Percentiles rank a stretch among this genome's conserved stretches.
phyloP scores from a whole-genome alignment of 2,329 filamentous ascomycete species.

The Cladophialophora yegresii region DNA sequence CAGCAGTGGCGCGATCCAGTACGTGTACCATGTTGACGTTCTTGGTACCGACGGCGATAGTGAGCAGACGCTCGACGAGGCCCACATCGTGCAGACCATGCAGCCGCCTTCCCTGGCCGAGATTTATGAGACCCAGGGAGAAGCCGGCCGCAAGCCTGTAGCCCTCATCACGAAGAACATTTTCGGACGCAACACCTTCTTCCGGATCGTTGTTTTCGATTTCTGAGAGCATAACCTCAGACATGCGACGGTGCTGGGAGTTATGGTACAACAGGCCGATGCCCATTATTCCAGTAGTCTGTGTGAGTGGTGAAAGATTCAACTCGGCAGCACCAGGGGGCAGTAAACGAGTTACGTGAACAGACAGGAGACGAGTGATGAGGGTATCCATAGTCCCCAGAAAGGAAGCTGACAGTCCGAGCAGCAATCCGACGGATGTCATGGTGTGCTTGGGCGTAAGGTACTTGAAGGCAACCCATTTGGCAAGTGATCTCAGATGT shows the following conservation, averaged over 20 bases:
- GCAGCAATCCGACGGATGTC: conserved; percentile 93
- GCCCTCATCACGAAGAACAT: conserved; percentile 87
- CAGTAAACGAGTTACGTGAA: conserved; percentile 93
- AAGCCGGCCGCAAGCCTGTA: conserved; percentile 94
- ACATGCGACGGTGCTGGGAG: conserved; percentile 97
- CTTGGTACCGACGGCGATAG: conserved; percentile 83
- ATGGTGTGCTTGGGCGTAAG: conserved; percentile 99
- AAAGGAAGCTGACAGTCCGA: conserved; percentile 90
- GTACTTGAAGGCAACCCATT: conserved; percentile 99
- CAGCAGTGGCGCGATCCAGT: conserved; percentile 86
- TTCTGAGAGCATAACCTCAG: conserved; percentile 97
- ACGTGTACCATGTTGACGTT: conserved; percentile 91
- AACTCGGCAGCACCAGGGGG: conserved; percentile 89
- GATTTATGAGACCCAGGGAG: conserved; percentile 88
- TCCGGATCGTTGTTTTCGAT: conserved; percentile 85
- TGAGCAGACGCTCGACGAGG: conserved; percentile 82
- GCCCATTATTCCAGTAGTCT: conserved; percentile 95
- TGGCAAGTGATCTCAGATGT: conserved; percentile 88
- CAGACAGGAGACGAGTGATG: conserved; percentile 87
- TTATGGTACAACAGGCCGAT: conserved; percentile 92
- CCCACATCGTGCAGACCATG: conserved; percentile 91
- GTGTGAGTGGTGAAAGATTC: conserved; percentile 87
- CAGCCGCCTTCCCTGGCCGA: conserved; percentile 85
- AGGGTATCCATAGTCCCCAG: conserved; percentile 96
- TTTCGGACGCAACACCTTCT: conserved; percentile 67